These are phyloP conservation scores for Globisporangium iwayamae DNA, from an alignment of 352 stramenopile species.

Conservation along the genomic window DNA sequence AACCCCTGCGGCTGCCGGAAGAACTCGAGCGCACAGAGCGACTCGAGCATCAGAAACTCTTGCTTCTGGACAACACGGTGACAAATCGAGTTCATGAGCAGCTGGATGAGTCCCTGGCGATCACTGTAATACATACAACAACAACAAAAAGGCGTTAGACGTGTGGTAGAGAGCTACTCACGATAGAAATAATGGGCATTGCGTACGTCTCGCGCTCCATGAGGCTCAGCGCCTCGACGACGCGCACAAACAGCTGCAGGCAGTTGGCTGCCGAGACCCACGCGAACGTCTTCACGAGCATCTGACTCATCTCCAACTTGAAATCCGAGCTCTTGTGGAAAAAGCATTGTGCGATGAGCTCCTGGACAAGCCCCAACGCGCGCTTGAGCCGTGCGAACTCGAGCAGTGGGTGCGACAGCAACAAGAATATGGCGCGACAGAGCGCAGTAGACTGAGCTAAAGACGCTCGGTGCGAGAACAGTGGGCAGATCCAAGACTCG, in stretches of 20 bases:
- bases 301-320: conserved; percentile 53
- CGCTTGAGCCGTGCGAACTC: conserved; percentile 45
- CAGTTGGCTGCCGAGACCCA: conserved; percentile 53
- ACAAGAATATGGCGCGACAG: conserved; percentile 60
- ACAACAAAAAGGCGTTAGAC: neutral
- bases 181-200: too few relatives aligned
- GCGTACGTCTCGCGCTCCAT: conserved; percentile 61
- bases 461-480: conserved; percentile 44
- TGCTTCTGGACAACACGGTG: conserved; percentile 32
- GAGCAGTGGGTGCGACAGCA: conserved; percentile 64
- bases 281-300: conserved; percentile 53
- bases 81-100: conserved; percentile 37
- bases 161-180: neutral
- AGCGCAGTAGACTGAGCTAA: conserved; percentile 46
- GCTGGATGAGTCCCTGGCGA: conserved; percentile 37
- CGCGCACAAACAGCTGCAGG: conserved; percentile 38
- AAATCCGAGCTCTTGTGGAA: conserved; percentile 43
- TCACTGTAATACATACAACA: conserved; percentile 25
- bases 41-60: conserved; percentile 53
- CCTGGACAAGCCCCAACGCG: conserved; percentile 37
- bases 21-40: conserved; percentile 44
- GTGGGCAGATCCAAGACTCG: conserved; percentile 50
- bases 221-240: conserved; percentile 57
- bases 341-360: conserved; percentile 63
- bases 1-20: conserved; percentile 29